Conservation (phyloP, 257 asterid genomes). For the Echium plantagineum region DNA sequence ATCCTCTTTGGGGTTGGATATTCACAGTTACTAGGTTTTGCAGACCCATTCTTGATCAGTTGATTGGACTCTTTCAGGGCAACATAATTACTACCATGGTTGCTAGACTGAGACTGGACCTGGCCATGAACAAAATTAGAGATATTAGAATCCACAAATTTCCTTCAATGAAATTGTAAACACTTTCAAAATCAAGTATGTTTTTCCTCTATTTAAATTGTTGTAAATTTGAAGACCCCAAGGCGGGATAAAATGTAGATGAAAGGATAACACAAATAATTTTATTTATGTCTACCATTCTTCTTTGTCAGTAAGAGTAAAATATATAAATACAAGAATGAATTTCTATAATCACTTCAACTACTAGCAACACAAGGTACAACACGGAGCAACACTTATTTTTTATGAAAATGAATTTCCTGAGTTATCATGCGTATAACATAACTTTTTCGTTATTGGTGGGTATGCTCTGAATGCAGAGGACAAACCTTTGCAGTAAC, state of each 20-base stretch:
- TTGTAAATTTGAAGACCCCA: background rate
- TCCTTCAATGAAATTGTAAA: background rate
- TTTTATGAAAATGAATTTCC: background rate
- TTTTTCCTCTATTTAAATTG: too few relatives aligned
- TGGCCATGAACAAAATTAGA: slow-evolving; percentile 4
- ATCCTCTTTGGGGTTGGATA: background rate
- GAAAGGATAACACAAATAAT: background rate
- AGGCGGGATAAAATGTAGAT: background rate
- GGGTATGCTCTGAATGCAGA: slow-evolving; percentile 5
- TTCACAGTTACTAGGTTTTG: background rate
- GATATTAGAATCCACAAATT: background rate
- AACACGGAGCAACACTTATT: background rate
- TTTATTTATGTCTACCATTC: too few relatives aligned
- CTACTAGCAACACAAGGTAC: too few relatives aligned
- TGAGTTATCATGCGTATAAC: background rate
- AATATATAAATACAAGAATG: too few relatives aligned
- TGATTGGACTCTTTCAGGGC: slow-evolving; percentile 17
- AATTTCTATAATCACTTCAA: too few relatives aligned
- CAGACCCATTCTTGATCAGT: background rate
- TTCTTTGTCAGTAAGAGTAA: too few relatives aligned
- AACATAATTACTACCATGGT: slow-evolving; percentile 13
- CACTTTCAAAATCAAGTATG: background rate
- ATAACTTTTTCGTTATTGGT: background rate
- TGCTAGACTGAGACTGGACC: slow-evolving; percentile 17
- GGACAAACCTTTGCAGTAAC: slow-evolving; percentile 41